These are phyloP conservation scores for Chionographis japonica DNA, from an alignment of 106 monocot genomes.

Conservation along the genomic window DNA sequence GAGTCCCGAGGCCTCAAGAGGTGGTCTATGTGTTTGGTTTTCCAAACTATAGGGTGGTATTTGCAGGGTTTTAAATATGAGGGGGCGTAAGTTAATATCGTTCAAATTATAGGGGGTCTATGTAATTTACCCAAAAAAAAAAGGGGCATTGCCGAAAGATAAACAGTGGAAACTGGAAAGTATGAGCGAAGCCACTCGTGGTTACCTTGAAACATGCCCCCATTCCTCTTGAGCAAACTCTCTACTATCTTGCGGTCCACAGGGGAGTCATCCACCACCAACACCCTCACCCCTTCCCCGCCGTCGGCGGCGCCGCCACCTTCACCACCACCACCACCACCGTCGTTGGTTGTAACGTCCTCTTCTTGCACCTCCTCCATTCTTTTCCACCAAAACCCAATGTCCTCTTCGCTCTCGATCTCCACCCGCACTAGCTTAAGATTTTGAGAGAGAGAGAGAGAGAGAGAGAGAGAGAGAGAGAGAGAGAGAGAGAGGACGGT, in stretches of 20 bases:
- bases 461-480: too few relatives aligned
- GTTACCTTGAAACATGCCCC: conserved; percentile 23
- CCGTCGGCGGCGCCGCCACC: not conserved
- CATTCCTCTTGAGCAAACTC: conserved; percentile 27
- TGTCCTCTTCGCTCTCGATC: conserved; percentile 3
- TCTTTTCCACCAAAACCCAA: not conserved
- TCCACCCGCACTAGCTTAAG: not conserved
- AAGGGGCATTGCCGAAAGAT: too few relatives aligned
- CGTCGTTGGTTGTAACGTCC: not conserved
- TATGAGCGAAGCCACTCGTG: not conserved
- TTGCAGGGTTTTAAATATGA: too few relatives aligned
- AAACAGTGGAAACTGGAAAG: not conserved
- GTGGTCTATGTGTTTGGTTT: too few relatives aligned
- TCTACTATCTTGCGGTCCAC: conserved; percentile 33
- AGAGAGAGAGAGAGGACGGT: too few relatives aligned
- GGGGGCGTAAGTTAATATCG: too few relatives aligned
- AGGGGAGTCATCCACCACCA: conserved; percentile 38
- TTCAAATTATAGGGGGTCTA: too few relatives aligned
- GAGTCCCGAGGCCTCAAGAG: too few relatives aligned
- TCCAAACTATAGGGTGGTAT: too few relatives aligned
- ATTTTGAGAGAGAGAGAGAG: not conserved
- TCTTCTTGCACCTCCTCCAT: conserved; percentile 5
- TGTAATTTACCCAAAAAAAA: not conserved
- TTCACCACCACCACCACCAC: conserved; percentile 3
- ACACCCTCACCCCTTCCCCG: conserved; percentile 19